These are phyloP conservation scores for Piper longum DNA, from an alignment of 164 flowering plant species.

Conservation along the genomic window DNA sequence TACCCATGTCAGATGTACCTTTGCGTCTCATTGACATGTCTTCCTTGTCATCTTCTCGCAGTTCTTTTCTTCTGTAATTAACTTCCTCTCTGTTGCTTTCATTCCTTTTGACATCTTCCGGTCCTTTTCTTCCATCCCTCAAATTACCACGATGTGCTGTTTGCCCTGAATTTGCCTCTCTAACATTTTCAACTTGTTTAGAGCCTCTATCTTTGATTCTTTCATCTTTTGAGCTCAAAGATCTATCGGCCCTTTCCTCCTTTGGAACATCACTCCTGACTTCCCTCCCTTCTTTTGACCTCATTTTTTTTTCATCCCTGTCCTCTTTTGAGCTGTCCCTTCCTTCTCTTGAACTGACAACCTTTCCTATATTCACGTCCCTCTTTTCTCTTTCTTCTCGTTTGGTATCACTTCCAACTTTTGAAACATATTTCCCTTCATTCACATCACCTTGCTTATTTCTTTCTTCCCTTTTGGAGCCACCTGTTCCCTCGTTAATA, in stretches of 20 bases:
- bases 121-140: constrained; percentile 38
- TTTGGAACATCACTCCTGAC: background rate
- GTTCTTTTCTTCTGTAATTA: constrained; percentile 33
- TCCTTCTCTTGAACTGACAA: background rate
- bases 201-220: constrained; percentile 25
- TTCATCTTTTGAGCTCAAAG: constrained; percentile 27
- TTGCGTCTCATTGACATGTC: constrained; percentile 39
- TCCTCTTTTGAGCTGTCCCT: constrained; percentile 13
- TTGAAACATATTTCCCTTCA: background rate
- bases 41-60: constrained; percentile 35
- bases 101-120: constrained; percentile 26
- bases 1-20: constrained; percentile 21
- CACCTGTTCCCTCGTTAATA: constrained; percentile 13
- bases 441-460: constrained; percentile 16
- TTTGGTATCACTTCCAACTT: constrained; percentile 19
- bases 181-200: constrained; percentile 27
- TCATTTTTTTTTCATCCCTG: background rate
- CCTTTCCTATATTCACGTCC: background rate
- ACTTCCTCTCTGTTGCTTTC: constrained; percentile 23
- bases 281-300: background rate
- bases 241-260: constrained; percentile 4
- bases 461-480: constrained; percentile 14
- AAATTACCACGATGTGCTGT: constrained; percentile 18
- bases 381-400: constrained; percentile 1
- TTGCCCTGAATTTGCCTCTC: constrained; percentile 36